Evolutionary conservation across 495 filamentous ascomycete species (phyloP).

Genomic region (Xylaria bambusicola): DNA sequence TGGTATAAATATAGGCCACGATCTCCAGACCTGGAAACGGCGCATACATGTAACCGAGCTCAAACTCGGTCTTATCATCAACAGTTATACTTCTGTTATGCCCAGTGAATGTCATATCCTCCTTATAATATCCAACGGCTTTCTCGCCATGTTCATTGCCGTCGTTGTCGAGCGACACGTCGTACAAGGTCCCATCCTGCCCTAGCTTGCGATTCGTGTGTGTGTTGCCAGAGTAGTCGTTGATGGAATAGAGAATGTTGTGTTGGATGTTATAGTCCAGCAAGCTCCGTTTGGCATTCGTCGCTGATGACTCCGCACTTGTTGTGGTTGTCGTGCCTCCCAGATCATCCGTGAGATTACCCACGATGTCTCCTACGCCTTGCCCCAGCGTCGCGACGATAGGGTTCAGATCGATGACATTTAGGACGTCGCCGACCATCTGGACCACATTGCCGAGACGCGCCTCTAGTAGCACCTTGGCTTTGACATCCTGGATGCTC

Average conservation of each 20-base stretch:
- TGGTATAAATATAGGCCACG: constrained; percentile 50
- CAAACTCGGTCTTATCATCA: constrained; percentile 48
- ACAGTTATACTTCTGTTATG: constrained; percentile 49
- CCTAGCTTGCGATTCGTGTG: constrained; percentile 58
- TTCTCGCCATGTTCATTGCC: constrained; percentile 41
- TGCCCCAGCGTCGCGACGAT: constrained; percentile 55
- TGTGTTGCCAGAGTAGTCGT: constrained; percentile 55
- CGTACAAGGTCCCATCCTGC: constrained; percentile 56
- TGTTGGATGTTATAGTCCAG: constrained; percentile 45
- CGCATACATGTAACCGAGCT: constrained; percentile 53
- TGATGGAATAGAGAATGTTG: constrained; percentile 57
- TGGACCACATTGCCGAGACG: constrained; percentile 56
- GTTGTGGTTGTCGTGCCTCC: constrained; percentile 18
- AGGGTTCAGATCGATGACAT: constrained; percentile 60
- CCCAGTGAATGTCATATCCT: constrained; percentile 56
- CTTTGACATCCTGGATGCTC: constrained; percentile 55
- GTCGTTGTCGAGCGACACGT: constrained; percentile 55
- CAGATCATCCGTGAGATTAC: constrained; percentile 42
- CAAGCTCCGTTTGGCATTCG: constrained; percentile 23
- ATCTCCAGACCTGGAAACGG: constrained; percentile 54
- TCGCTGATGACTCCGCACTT: constrained; percentile 27
- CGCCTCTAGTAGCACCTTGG: constrained; percentile 59
- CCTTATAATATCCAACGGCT: constrained; percentile 49
- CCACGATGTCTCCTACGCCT: constrained; percentile 48
- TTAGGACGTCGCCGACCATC: constrained; percentile 55